Base-by-base conservation (phyloP, 495 filamentous ascomycete genomes). In the Platismatia glauca region DNA sequence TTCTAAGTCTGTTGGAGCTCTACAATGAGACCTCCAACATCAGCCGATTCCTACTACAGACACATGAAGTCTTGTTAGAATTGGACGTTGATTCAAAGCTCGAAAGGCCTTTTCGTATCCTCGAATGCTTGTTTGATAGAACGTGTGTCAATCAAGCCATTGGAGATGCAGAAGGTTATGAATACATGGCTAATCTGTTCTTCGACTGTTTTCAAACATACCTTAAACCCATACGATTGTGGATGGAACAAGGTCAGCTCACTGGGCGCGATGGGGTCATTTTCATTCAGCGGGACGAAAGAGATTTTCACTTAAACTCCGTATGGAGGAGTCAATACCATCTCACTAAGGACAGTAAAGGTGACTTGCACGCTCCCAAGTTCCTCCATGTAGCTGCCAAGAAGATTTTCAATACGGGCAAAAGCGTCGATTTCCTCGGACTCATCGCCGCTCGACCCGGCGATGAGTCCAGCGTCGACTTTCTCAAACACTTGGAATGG, bases 181-280 rank as follows among this genome's bases (percentile, higher is more conserved):
- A 72, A 34, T 81, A 79, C 50, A 78, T 91, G 20, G 82, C 82
- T 13, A 73, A 74, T 6, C 74, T 96, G 15, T 95, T 97, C 73
- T 87, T 94, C 56, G 79, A 85, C 33, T 95, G 90, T 70, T 89
- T 96, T 41, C 82, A 86, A 63, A 85, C 89, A 5, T 97, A 96
- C 70, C 79, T 93, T 34, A 84, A 82, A 16, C 89, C 91, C 0
- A 84, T 97, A 34, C 80, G 85, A 34, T 72, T 76, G 4, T 98
- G 94, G 94, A 94, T 95, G 86, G 86, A 91, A 67, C 80, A 80
- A 46, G 93, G 93, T 3, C 81, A 85, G 59, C 73, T 95, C 16
- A 76, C 79, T n/a, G 66, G 78, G 4, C 75, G 76, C 1, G 84
- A 91, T 65, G 77, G 80, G 35, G 78, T 81, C 0, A 92, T 95